Evolutionary conservation across 176 grass and related monocot genomes (phyloP), one percentile per base, ranked within the genome.

Genomic region (Oryza meyeriana): DNA sequence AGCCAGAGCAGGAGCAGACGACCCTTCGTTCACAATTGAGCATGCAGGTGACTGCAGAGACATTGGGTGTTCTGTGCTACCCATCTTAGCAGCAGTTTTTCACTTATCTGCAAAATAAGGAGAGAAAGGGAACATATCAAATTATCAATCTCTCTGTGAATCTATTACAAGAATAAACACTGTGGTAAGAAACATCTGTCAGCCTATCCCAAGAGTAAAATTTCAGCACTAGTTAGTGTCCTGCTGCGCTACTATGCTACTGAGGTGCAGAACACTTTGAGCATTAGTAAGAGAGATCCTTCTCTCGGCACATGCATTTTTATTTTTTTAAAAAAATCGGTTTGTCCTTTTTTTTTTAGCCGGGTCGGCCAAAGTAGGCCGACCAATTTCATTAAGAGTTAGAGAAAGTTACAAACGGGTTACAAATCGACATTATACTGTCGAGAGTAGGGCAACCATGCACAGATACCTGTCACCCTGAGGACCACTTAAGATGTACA

Each of bases 1-100:
- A 59, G 50, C 50, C 29, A 80, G 52, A 22, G 32, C 63, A 25
- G 48, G 12, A 25, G 87, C 34, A 59, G 74, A 28, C 24, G 81
- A 25, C 8, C 17, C 74, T 85, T 81, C 74, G 11, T 33, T 92
- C 38, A 55, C 33, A 74, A 64, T 78, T 24, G 82, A 40, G 55
- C 34, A 61, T 57, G 36, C 61, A 61, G 77, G 6, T 13, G 79
- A 42, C 36, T 64, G 63, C 52, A 86, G 9, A 4, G 69, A n/a
- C 24, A 75, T 18, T 50, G 78, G 61, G 16, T 75, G 35, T 71
- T 89, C 83, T 10, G 83, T 14, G 69, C 76, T 47, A 11, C 79
- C 57, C 90, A 80, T 92, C n/a, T 47, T 45, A 61, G 75, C 62
- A 52, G 79, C 68, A 71, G 40, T 1, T 12, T n/a, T 48, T 85